Evolutionary conservation across 179 eudicot genomes (phyloP), one percentile per base, ranked within the genome.

Genomic region (Spergularia azorica): DNA sequence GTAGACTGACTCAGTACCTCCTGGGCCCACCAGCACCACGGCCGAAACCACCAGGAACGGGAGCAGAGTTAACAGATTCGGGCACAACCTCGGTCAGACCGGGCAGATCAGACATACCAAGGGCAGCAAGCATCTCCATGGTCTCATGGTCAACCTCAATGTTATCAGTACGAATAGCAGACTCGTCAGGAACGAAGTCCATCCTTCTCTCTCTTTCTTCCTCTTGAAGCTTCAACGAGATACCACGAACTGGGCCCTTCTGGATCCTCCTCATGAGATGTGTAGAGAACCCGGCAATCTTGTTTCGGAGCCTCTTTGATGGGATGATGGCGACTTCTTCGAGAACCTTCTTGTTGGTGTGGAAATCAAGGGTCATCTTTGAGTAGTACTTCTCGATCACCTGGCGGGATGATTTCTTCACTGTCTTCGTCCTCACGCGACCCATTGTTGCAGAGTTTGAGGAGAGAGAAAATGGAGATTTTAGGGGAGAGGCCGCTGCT

Each of bases 311-410:
- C 3, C 81, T 21, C 21, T 78, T 72, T 10, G 81, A 78, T 64
- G 81, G 81, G 39, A 78, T 78, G 20, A 78, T 78, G 11, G 76
- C 81, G 0, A 72, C 81, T 16, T 78, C 81, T 72, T 78, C 76
- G 1, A 78, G 65, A 13, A 65, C 50, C 51, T 65, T 67, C 55
- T 43, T 43, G 56, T 43, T 67, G 3, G 71, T 43, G 32, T 67
- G 71, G 56, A 67, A 67, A 46, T 67, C 71, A 1, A 67, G 36
- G 10, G 71, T 67, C 71, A 67, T 43, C 48, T 67, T 67, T n/a
- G 71, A 46, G 71, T 67, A 67, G 71, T 67, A 67, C 55, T 67
- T 67, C 20, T 67, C 71, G 32, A 67, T 67, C 20, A 67, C 71
- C 17, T 67, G 71, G 1, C 71, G 55, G 13, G 71, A 43, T 9